phyloP scores from a whole-genome alignment of 805 yeast species.

The Ascoidea rubescens region DNA sequence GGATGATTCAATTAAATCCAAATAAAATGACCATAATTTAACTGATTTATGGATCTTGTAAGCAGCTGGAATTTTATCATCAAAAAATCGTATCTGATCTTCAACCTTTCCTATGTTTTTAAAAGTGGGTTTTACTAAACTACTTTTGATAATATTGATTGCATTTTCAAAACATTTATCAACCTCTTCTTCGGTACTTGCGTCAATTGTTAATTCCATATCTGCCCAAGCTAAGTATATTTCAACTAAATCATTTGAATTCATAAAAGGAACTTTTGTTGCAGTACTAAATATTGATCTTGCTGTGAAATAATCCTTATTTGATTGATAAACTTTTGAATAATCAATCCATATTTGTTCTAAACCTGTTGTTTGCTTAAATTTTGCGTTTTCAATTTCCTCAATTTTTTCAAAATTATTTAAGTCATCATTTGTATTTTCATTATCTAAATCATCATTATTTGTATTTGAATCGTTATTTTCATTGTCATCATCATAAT shows the following conservation, averaged over 20 bases:
- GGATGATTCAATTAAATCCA: conserved; percentile 53
- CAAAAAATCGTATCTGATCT: conserved; percentile 19
- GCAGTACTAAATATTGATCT: conserved; percentile 50
- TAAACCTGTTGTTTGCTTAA: conserved; percentile 24
- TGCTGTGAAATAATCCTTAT: conserved; percentile 43
- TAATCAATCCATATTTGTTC: conserved; percentile 59
- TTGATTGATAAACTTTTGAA: conserved; percentile 46
- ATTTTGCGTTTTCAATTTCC: conserved; percentile 3
- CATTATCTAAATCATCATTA: not conserved
- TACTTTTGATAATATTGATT: conserved; percentile 23
- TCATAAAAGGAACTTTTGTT: conserved; percentile 51
- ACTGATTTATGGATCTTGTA: conserved; percentile 43
- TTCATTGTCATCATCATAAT: conserved; percentile 2
- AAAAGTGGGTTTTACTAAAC: conserved; percentile 15
- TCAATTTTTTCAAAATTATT: not conserved
- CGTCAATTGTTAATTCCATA: conserved; percentile 35
- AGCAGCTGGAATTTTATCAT: conserved; percentile 36
- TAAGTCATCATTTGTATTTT: not conserved
- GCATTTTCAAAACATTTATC: conserved; percentile 26
- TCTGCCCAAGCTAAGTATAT: conserved; percentile 72
- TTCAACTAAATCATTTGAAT: conserved; percentile 48
- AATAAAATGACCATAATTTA: conserved; percentile 58
- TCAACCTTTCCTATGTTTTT: conserved; percentile 11
- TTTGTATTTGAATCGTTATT: not conserved
- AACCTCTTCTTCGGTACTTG: conserved; percentile 16